Conservation (phyloP, 495 filamentous ascomycete genomes). For the Hypoxylon intermedium region DNA sequence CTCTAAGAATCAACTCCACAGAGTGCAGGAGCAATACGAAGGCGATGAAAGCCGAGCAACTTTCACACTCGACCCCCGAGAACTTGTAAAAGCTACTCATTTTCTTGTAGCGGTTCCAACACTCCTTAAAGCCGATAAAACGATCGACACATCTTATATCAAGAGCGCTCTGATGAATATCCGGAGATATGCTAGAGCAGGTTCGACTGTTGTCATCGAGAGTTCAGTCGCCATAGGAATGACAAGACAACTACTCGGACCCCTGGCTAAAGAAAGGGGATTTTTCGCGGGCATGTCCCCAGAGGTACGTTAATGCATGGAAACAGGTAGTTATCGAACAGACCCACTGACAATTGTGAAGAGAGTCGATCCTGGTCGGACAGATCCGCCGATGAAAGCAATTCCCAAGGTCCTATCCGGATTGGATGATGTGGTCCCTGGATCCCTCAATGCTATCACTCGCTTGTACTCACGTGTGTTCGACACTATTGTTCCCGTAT, state of each 20-base stretch:
- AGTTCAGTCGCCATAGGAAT: constrained; percentile 50
- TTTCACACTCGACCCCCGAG: constrained; percentile 36
- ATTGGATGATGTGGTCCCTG: constrained; percentile 41
- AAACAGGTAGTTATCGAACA: neutral
- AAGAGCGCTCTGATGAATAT: constrained; percentile 43
- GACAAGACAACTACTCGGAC: constrained; percentile 46
- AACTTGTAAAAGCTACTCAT: constrained; percentile 41
- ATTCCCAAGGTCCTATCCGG: constrained; percentile 51
- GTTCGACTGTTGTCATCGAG: constrained; percentile 48
- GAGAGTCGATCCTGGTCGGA: constrained; percentile 50
- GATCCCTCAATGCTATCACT: constrained; percentile 42
- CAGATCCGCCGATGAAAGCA: constrained; percentile 28
- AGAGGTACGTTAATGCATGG: constrained; percentile 34
- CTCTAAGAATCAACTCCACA: constrained; percentile 32
- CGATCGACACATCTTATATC: constrained; percentile 45
- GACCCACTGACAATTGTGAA: constrained; percentile 14
- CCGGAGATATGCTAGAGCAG: constrained; percentile 30
- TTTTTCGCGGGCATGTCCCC: constrained; percentile 49
- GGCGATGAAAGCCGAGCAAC: constrained; percentile 19
- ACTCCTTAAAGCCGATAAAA: constrained; percentile 41
- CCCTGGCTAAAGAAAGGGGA: constrained; percentile 28
- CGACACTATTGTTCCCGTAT: constrained; percentile 44
- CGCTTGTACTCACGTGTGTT: constrained; percentile 46
- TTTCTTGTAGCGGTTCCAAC: constrained; percentile 51
- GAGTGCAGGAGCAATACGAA: constrained; percentile 20